Evolutionary conservation across 2,329 filamentous ascomycete species (phyloP).

Genomic region (Cladophialophora immunda): DNA sequence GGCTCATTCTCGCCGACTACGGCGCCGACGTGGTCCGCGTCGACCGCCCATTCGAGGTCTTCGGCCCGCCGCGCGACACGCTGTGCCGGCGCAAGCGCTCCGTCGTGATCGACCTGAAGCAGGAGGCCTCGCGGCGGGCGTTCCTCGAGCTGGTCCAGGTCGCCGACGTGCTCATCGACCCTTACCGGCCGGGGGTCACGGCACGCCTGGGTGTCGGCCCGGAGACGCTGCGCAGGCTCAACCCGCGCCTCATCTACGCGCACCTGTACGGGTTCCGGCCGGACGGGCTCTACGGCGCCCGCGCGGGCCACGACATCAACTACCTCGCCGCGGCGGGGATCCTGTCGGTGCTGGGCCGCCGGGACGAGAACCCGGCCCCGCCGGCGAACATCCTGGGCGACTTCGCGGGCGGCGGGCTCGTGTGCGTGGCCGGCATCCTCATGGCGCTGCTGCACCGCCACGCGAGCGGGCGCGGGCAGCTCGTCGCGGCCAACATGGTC

Average conservation of each 20-base stretch:
- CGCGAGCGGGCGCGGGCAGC: slow-evolving; percentile 76
- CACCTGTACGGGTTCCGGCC: slow-evolving; percentile 89
- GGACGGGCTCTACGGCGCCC: slow-evolving; percentile 81
- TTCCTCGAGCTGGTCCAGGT: slow-evolving; percentile 69
- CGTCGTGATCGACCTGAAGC: slow-evolving; percentile 69
- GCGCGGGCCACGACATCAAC: slow-evolving; percentile 96
- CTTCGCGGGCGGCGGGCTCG: slow-evolving; percentile 87
- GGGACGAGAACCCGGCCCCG: slow-evolving; percentile 75
- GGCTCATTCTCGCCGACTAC: slow-evolving; percentile 75
- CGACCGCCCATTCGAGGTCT: slow-evolving; percentile 72
- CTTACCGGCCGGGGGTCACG: slow-evolving; percentile 73
- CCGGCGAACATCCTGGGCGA: slow-evolving; percentile 87
- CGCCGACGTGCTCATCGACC: slow-evolving; percentile 73
- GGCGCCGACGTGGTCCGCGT: slow-evolving; percentile 78
- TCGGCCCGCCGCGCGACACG: slow-evolving; percentile 62
- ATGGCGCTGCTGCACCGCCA: slow-evolving; percentile 69
- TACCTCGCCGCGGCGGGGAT: slow-evolving; percentile 89
- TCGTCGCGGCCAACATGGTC: slow-evolving; percentile 96
- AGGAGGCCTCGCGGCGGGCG: slow-evolving; percentile 57
- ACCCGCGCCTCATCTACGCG: slow-evolving; percentile 79
- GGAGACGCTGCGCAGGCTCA: slow-evolving; percentile 64
- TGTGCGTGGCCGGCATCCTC: slow-evolving; percentile 81
- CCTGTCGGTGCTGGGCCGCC: slow-evolving; percentile 71
- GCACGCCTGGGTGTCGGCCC: slow-evolving; percentile 70
- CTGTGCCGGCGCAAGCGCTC: slow-evolving; percentile 59